Evolutionary conservation across 345 rosid species (phyloP), one percentile per base, ranked within the genome.

Genomic region (Hevea brasiliensis): DNA sequence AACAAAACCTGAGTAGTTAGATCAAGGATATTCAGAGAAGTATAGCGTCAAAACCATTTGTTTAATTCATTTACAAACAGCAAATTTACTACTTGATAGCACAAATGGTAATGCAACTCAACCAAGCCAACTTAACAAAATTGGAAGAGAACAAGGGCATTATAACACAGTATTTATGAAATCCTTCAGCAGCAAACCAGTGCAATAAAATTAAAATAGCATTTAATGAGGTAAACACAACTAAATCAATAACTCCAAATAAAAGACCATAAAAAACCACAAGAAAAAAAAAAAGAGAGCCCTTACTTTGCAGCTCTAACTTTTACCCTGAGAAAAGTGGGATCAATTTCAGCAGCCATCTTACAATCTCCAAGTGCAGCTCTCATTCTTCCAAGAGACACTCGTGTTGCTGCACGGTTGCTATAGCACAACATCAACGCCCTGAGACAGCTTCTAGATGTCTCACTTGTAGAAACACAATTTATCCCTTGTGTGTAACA

Each of bases 371-470:
- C 74, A 41, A 93, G 78, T 59, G 99, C 99, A 82, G 91, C 96
- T 80, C 88, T 89, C 89, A 96, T 82, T 85, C 90, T 90, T 74
- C 97, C 97, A 73, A 90, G 84, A 78, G 93, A 90, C 89, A 93
- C 90, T 15, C 79, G 86, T 23, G 94, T 88, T 60, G 98, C 98
- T 58, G 99, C 98, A 71, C 94, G 97, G 84, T 96, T 96, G 85
- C 98, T 96, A 72, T 89, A 87, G 78, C 99, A 96, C 82, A 96
- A 76, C 98, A 91, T 88, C 85, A 90, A 78, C 48, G 91, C 98
- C 87, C 91, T 87, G 63, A 88, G 91, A 78, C 90, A 89, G 82
- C 91, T 88, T 81, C 87, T 87, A 35, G 97, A 89, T 53, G 85
- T 83, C 86, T 91, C 98, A 27, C 77, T 73, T 77, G 65, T 78